Conservation (phyloP, 345 rosid species). For the Salix udensis region DNA sequence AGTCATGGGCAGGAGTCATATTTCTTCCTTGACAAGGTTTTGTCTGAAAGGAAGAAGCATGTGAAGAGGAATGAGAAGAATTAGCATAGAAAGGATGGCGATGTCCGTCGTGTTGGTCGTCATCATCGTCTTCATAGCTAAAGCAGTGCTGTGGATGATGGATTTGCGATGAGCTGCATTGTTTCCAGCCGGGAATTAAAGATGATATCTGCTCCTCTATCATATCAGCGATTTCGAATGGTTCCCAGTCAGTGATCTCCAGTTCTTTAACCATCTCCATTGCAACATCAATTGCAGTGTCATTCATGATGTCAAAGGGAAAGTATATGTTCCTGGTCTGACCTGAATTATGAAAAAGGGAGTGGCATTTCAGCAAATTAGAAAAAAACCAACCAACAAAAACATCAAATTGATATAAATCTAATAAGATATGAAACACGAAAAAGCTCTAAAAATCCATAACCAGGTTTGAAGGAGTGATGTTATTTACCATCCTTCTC, state of each 20-base stretch:
- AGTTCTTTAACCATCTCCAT: constrained; percentile 88
- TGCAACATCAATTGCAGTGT: constrained; percentile 77
- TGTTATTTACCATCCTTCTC: constrained; percentile 54
- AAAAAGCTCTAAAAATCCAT: neutral
- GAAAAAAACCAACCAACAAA: neutral
- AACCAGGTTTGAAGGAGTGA: neutral
- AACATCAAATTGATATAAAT: neutral
- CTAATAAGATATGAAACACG: neutral
- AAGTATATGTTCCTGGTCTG: constrained; percentile 74
- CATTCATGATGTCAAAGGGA: constrained; percentile 64
- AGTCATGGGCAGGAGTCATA: constrained; percentile 5
- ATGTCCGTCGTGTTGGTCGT: constrained; percentile 19
- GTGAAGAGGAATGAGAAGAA: constrained; percentile 58
- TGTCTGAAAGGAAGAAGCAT: constrained; percentile 27
- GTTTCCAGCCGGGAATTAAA: constrained; percentile 64
- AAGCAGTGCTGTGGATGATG: constrained; percentile 40
- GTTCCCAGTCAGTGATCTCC: constrained; percentile 72
- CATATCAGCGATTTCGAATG: constrained; percentile 67
- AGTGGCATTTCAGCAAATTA: no score
- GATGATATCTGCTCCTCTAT: constrained; percentile 71
- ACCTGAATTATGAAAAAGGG: constrained; percentile 39
- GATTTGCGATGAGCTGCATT: constrained; percentile 23
- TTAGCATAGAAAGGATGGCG: constrained; percentile 38
- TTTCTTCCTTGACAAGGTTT: constrained; percentile 3
- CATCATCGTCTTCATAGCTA: constrained; percentile 37